phyloP scores from a whole-genome alignment of 768 basidiomycete genomes.

The Mycena vitilis region DNA sequence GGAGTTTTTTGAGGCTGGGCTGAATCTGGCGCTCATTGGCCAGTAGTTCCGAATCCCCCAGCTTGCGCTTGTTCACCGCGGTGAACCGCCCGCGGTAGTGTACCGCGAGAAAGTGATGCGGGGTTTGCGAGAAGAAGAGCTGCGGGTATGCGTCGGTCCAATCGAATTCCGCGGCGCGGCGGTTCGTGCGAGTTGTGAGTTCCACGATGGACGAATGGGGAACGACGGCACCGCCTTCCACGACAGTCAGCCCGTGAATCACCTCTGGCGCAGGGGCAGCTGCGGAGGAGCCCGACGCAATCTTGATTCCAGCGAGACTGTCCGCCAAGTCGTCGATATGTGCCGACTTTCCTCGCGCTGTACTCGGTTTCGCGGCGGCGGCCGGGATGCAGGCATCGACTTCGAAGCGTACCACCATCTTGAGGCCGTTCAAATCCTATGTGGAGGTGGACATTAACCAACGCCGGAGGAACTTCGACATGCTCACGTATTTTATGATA shows the following conservation, averaged over 20 bases:
- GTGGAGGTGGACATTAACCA: neutral
- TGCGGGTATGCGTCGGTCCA: slow-evolving; percentile 76
- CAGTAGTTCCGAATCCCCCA: slow-evolving; percentile 51
- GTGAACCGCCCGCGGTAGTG: slow-evolving; percentile 68
- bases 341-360: slow-evolving; percentile 14
- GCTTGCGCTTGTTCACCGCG: slow-evolving; percentile 60
- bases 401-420: slow-evolving; percentile 68
- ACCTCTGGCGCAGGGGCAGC: slow-evolving; percentile 32
- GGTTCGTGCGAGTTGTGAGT: slow-evolving; percentile 56
- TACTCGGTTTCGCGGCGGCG: slow-evolving; percentile 34
- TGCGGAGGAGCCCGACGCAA: slow-evolving; percentile 35
- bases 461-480: neutral
- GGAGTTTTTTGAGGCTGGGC: slow-evolving; percentile 50
- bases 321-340: slow-evolving; percentile 51
- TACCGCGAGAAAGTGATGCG: slow-evolving; percentile 67
- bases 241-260: slow-evolving; percentile 40
- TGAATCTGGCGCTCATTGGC: slow-evolving; percentile 47
- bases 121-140: slow-evolving; percentile 76
- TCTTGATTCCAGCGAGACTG: slow-evolving; percentile 46
- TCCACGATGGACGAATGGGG: slow-evolving; percentile 59
- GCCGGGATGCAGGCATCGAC: slow-evolving; percentile 61
- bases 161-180: slow-evolving; percentile 48
- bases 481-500: slow-evolving; percentile 66
- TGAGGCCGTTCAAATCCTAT: slow-evolving; percentile 69
- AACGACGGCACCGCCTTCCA: slow-evolving; percentile 45